Evolutionary conservation across 495 filamentous ascomycete genomes (phyloP).

Genomic region (Poronia punctata): DNA sequence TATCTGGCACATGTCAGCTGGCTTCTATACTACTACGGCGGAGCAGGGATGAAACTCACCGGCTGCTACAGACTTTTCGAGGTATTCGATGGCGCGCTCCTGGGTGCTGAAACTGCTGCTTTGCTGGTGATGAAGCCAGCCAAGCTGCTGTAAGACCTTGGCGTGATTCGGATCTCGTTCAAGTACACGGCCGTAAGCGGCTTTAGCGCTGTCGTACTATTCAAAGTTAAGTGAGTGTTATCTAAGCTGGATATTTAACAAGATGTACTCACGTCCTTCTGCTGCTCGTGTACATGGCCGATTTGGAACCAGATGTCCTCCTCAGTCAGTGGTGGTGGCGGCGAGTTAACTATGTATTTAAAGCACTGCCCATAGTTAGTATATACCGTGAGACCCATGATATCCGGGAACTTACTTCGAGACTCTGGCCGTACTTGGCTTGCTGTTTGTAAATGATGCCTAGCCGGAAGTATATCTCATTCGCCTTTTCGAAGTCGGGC

Average conservation of each 20-base stretch:
- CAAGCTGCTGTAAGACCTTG: conserved; percentile 96
- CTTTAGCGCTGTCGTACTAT: conserved; percentile 88
- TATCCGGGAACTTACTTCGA: conserved; percentile 59
- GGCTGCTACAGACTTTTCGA: conserved; percentile 93
- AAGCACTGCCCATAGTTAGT: conserved; percentile 65
- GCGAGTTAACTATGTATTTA: conserved; percentile 92
- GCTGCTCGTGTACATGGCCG: conserved; percentile 96
- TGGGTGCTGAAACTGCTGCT: conserved; percentile 83
- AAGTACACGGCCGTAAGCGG: conserved; percentile 85
- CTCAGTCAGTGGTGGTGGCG: conserved; percentile 86
- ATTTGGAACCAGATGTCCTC: conserved; percentile 99
- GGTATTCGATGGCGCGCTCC: conserved; percentile 91
- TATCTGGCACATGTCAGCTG: conserved; percentile 56
- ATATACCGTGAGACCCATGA: conserved; percentile 5
- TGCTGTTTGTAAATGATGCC: conserved; percentile 99
- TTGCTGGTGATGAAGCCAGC: conserved; percentile 96
- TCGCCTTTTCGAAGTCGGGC: conserved; percentile 96
- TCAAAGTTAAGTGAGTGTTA: conserved; percentile 26
- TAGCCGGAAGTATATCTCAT: conserved; percentile 97
- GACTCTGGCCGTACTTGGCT: conserved; percentile 83
- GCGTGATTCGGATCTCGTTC: conserved; percentile 94
- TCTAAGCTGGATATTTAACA: conserved; percentile 1
- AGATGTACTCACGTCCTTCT: conserved; percentile 78
- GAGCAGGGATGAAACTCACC: conserved; percentile 49
- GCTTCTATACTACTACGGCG: too few relatives aligned